These are phyloP conservation scores for Wickerhamiella dianesei DNA, from an alignment of 805 yeast genomes.

Conservation along the genomic window DNA sequence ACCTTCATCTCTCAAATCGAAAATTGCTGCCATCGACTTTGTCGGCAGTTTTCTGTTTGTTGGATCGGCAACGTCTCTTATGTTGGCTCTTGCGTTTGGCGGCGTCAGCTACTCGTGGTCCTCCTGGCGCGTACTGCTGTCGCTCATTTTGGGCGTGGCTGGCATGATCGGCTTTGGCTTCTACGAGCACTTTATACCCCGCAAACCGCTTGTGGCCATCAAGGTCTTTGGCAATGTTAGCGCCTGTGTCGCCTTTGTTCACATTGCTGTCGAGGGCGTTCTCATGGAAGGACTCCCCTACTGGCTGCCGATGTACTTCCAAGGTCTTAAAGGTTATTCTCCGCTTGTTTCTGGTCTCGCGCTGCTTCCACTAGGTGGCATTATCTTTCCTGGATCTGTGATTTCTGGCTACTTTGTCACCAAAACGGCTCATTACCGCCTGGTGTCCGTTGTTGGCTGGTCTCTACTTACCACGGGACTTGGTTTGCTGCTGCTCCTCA, in stretches of 20 bases:
- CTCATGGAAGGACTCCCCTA: conserved; percentile 19
- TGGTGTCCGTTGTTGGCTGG: conserved; percentile 27
- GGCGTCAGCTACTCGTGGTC: conserved; percentile 39
- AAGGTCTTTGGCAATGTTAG: conserved; percentile 42
- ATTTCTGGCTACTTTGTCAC: conserved; percentile 29
- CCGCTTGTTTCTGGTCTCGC: conserved; percentile 36
- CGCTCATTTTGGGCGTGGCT: conserved; percentile 63
- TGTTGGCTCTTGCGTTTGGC: conserved; percentile 41
- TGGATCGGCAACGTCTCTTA: conserved; percentile 32
- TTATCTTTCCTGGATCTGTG: conserved; percentile 29
- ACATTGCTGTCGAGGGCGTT: conserved; percentile 31
- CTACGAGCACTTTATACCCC: not conserved
- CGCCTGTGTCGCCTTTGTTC: conserved; percentile 28
- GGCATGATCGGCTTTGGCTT: conserved; percentile 72
- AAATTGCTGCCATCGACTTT: conserved; percentile 34
- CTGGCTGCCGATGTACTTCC: conserved; percentile 36
- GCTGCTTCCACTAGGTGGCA: conserved; percentile 31
- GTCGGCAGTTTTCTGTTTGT: conserved; percentile 34
- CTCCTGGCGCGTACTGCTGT: conserved; percentile 36
- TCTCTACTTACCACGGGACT: conserved; percentile 31
- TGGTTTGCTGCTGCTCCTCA: conserved; percentile 32
- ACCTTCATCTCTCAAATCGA: conserved; percentile 27
- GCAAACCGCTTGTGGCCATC: conserved; percentile 23
- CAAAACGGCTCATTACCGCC: conserved; percentile 30
- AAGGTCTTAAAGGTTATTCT: conserved; percentile 30